phyloP scores from a whole-genome alignment of 2,329 filamentous ascomycete genomes.

The Fusarium foetens region DNA sequence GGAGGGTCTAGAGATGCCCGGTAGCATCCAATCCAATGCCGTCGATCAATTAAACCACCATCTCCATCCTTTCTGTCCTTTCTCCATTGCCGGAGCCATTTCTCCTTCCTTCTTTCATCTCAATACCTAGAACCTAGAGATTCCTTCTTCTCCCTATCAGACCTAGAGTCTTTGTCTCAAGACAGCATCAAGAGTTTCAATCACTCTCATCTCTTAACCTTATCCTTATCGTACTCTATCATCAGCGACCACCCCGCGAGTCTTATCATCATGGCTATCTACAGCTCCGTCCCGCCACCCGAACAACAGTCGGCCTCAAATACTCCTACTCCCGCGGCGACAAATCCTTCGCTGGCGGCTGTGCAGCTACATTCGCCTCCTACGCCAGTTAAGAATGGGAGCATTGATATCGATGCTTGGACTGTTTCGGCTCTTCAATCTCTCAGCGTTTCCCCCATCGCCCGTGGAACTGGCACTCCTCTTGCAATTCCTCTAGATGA shows the following conservation, averaged over 20 bases:
- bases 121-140: background rate
- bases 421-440: slow-evolving; percentile 67
- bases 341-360: slow-evolving; percentile 28
- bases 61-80: slow-evolving; percentile 1
- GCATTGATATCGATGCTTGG: slow-evolving; percentile 74
- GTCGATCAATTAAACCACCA: slow-evolving; percentile 20
- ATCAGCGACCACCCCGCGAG: background rate
- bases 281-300: slow-evolving; percentile 62
- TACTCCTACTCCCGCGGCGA: slow-evolving; percentile 23
- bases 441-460: slow-evolving; percentile 63
- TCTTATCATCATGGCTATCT: slow-evolving; percentile 60
- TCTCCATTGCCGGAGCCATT: slow-evolving; percentile 1
- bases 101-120: slow-evolving; percentile 9
- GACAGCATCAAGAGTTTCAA: background rate
- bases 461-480: slow-evolving; percentile 69
- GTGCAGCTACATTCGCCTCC: slow-evolving; percentile 34
- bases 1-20: slow-evolving; percentile 6
- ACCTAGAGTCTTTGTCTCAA: background rate
- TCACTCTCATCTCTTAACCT: background rate
- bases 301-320: slow-evolving; percentile 46
- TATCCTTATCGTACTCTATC: slow-evolving; percentile 5
- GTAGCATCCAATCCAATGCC: slow-evolving; percentile 27
- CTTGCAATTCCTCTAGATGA: slow-evolving; percentile 83
- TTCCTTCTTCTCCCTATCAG: background rate
- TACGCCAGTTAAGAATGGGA: slow-evolving; percentile 40